phyloP scores from a whole-genome alignment of 345 rosid species.

The Pelargonium nanum region DNA sequence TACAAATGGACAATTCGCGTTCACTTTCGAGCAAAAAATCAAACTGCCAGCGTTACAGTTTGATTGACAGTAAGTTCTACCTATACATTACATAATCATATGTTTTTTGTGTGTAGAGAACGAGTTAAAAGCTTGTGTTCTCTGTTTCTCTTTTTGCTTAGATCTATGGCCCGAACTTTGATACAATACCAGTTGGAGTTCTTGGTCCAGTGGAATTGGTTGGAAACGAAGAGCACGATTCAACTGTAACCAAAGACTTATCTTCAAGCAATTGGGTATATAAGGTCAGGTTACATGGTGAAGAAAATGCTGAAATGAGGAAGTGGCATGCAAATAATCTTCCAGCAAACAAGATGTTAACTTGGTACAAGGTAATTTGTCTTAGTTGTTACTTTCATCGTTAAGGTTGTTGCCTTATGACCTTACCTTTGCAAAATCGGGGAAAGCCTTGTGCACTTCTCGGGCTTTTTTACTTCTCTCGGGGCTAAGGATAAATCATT shows the following conservation, averaged over 20 bases:
- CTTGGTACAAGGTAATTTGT: slow-evolving; percentile 55
- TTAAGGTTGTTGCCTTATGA: no score
- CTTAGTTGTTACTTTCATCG: neutral
- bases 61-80: no score
- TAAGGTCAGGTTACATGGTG: slow-evolving; percentile 45
- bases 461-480: neutral
- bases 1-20: no score
- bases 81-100: no score
- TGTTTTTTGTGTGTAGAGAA: no score
- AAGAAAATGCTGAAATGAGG: slow-evolving; percentile 1
- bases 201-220: slow-evolving; percentile 30
- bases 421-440: no score
- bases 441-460: no score
- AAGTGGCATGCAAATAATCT: slow-evolving; percentile 19
- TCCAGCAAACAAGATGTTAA: slow-evolving; percentile 24
- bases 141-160: slow-evolving; percentile 6
- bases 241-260: slow-evolving; percentile 12
- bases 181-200: slow-evolving; percentile 15
- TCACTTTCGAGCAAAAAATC: no score
- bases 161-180: slow-evolving; percentile 27
- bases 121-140: no score
- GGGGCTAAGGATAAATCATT: neutral
- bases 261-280: slow-evolving; percentile 39
- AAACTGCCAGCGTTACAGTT: no score
- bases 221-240: neutral